Percentiles rank a stretch among this genome's conserved stretches.
Evolutionary conservation across 1,139 yeast genomes (phyloP).

Genomic region (Hanseniaspora sp.): DNA sequence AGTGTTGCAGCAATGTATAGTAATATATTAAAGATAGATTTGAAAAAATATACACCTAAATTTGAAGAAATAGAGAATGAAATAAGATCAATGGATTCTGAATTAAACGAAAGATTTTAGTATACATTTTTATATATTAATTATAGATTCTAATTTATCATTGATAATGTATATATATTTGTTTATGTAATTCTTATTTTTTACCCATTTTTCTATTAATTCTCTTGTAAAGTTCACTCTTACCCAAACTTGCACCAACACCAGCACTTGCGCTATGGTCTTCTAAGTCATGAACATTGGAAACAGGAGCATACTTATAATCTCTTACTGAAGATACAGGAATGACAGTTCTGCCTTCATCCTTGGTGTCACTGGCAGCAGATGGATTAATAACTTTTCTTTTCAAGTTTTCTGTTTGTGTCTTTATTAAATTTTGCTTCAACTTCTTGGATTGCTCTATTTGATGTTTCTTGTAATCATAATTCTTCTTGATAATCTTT

Average conservation of each 20-base stretch:
- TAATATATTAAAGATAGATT: not conserved
- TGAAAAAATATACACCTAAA: slow-evolving; percentile 5
- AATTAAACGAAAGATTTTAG: slow-evolving; percentile 17
- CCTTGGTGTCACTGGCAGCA: slow-evolving; percentile 22
- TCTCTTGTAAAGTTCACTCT: slow-evolving; percentile 70
- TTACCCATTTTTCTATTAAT: slow-evolving; percentile 34
- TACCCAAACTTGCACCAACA: slow-evolving; percentile 42
- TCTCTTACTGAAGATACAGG: slow-evolving; percentile 83
- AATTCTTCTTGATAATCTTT: slow-evolving; percentile 57
- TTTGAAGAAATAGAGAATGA: slow-evolving; percentile 11
- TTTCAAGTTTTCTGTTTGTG: slow-evolving; percentile 17
- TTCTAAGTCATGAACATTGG: slow-evolving; percentile 36
- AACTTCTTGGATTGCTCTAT: slow-evolving; percentile 33
- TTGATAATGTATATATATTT: not conserved
- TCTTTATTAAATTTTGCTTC: slow-evolving; percentile 20
- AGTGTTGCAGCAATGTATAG: not conserved
- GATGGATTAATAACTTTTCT: slow-evolving; percentile 23
- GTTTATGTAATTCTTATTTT: slow-evolving; percentile 18
- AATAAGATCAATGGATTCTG: slow-evolving; percentile 9
- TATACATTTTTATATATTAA: slow-evolving; percentile 32
- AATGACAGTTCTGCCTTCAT: slow-evolving; percentile 79
- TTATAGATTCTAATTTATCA: slow-evolving; percentile 18
- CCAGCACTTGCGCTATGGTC: slow-evolving; percentile 30
- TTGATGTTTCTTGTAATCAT: slow-evolving; percentile 49
- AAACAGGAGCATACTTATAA: slow-evolving; percentile 81